Evolutionary conservation across 208 protist genomes (phyloP).

Genomic region (Crithidia expoeki): DNA sequence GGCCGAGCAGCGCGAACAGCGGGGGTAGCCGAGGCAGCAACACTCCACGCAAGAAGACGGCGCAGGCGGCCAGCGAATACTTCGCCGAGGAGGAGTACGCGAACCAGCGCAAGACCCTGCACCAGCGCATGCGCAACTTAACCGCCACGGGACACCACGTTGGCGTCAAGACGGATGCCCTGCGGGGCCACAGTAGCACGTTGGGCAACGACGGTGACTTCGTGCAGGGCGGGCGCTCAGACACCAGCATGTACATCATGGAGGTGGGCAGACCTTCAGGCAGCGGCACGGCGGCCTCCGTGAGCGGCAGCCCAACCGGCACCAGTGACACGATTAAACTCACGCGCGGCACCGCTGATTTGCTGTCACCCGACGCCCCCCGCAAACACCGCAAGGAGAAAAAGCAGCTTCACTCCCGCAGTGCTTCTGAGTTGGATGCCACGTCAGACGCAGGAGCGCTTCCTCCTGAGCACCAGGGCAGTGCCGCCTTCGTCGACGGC

Average conservation of each 20-base stretch:
- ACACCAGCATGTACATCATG: neutral
- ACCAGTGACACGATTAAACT: neutral
- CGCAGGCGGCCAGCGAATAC: constrained; percentile 23
- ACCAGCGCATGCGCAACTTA: constrained; percentile 34
- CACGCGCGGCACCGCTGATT: constrained; percentile 5
- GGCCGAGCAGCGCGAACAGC: constrained; percentile 18
- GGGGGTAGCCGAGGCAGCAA: neutral
- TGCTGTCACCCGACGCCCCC: constrained; percentile 29
- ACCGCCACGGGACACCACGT: constrained; percentile 40
- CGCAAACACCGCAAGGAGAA: constrained; percentile 11
- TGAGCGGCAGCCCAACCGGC: neutral
- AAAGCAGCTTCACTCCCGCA: constrained; percentile 22
- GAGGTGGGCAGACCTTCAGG: neutral
- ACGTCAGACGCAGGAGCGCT: neutral
- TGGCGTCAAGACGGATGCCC: constrained; percentile 30
- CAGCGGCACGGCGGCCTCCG: neutral
- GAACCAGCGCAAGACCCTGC: constrained; percentile 14
- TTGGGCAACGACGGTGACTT: constrained; percentile 28
- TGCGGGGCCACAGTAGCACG: constrained; percentile 17
- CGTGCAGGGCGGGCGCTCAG: neutral
- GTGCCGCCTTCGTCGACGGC: neutral
- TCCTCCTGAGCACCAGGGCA: neutral
- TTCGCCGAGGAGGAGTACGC: constrained; percentile 44
- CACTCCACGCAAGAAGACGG: constrained; percentile 5
- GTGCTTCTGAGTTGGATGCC: constrained; percentile 28